These are phyloP conservation scores for Tuber microsphaerosporum DNA, from an alignment of 495 filamentous ascomycete genomes.

Conservation along the genomic window DNA sequence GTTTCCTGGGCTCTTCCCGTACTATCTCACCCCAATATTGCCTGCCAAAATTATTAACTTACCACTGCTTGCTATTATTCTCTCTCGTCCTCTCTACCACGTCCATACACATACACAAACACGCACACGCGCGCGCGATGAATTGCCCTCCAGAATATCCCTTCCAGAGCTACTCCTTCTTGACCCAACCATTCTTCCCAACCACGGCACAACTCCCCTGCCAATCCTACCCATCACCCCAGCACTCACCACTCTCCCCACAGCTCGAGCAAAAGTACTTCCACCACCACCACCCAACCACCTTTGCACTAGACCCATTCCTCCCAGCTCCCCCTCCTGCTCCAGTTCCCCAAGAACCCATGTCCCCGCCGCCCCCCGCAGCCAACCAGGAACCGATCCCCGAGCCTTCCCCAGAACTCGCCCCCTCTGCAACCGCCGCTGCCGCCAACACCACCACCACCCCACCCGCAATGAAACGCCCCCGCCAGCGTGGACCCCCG, in stretches of 20 bases:
- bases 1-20: not conserved
- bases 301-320: not conserved
- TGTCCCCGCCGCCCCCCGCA: not conserved
- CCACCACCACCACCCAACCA: not conserved
- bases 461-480: not conserved
- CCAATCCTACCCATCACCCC: not conserved
- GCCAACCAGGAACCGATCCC: not conserved
- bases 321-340: not conserved
- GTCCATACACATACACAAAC: not conserved
- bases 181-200: not conserved
- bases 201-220: not conserved
- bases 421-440: not conserved
- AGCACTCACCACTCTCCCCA: not conserved
- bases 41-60: not conserved
- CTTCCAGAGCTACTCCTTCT: not conserved
- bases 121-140: not conserved
- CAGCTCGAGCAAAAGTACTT: not conserved
- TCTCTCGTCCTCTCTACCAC: not conserved
- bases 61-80: not conserved
- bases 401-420: not conserved
- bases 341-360: not conserved
- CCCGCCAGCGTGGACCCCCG: slow-evolving; percentile 3
- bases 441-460: not conserved
- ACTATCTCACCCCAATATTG: not conserved
- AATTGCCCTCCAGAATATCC: slow-evolving; percentile 1